Conservation (phyloP, 2,329 filamentous ascomycete species). For the Orbilia brochopaga region DNA sequence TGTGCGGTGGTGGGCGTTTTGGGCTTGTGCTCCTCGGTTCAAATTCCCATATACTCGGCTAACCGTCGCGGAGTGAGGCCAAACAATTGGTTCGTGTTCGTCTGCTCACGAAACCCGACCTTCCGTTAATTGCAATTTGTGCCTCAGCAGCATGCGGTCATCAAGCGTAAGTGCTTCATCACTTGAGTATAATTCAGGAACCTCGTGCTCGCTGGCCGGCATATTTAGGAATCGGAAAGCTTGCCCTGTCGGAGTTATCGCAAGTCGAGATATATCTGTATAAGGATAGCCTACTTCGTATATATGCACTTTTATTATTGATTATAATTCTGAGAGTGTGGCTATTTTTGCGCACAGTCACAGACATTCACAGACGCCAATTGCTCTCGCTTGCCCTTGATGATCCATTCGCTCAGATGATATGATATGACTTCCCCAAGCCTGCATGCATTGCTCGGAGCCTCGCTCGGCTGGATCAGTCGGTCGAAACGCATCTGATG, state of each 20-base stretch:
- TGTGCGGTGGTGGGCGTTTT: background rate
- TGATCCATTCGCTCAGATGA: background rate
- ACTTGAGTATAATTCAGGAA: no score
- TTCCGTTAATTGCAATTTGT: background rate
- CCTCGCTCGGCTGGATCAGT: background rate
- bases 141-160: no score
- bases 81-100: background rate
- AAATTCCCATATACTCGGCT: slow-evolving; percentile 46
- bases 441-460: background rate
- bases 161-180: no score
- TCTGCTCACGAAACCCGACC: background rate
- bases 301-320: background rate
- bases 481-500: background rate
- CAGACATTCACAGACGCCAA: background rate
- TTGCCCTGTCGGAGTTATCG: background rate
- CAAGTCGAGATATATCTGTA: slow-evolving; percentile 7
- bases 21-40: slow-evolving; percentile 47
- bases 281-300: background rate
- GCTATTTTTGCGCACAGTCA: slow-evolving; percentile 10
- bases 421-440: background rate
- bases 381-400: background rate
- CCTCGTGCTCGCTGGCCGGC: background rate
- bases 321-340: slow-evolving; percentile 5
- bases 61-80: slow-evolving; percentile 6
- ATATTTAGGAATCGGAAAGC: background rate